Percentiles rank a stretch among this genome's conserved stretches.
Evolutionary conservation across 345 rosid species (phyloP).

Genomic region (Sisymbrium altissimum): DNA sequence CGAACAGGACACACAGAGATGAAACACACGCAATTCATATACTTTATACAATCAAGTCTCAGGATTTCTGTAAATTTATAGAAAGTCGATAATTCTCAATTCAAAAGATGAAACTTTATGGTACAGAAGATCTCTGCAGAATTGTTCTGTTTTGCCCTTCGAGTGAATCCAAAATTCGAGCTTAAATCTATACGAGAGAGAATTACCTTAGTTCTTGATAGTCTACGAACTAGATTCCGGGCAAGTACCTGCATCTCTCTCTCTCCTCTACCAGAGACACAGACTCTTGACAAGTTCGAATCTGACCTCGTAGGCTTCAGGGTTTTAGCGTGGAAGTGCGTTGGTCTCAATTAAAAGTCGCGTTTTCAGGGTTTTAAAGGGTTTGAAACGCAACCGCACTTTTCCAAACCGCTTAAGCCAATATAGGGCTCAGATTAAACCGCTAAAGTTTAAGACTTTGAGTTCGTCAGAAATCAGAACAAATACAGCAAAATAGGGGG

Average conservation of each 20-base stretch:
- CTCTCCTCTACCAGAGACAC: background rate
- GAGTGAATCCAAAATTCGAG: background rate
- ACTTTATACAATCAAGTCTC: background rate
- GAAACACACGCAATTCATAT: background rate
- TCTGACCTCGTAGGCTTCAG: slow-evolving; percentile 12
- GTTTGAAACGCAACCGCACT: slow-evolving; percentile 22
- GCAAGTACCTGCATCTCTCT: slow-evolving; percentile 43
- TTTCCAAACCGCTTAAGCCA: background rate
- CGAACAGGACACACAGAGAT: background rate
- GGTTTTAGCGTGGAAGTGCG: slow-evolving; percentile 26
- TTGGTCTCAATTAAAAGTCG: background rate
- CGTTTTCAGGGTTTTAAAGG: slow-evolving; percentile 28
- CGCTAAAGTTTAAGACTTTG: slow-evolving; percentile 10
- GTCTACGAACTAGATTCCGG: slow-evolving; percentile 39
- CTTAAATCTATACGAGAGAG: background rate
- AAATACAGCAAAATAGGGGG: background rate
- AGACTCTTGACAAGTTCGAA: slow-evolving; percentile 3
- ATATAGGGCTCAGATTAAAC: background rate
- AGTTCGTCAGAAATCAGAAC: background rate
- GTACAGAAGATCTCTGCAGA: background rate
- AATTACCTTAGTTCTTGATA: slow-evolving; percentile 34
- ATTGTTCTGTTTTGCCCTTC: background rate
- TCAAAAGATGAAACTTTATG: background rate
- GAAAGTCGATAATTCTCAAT: background rate
- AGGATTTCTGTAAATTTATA: background rate